Percentiles rank a stretch among this genome's conserved stretches.
phyloP scores from a whole-genome alignment of 1,284 basidiomycete species.

The Paramarasmius palmivorus region DNA sequence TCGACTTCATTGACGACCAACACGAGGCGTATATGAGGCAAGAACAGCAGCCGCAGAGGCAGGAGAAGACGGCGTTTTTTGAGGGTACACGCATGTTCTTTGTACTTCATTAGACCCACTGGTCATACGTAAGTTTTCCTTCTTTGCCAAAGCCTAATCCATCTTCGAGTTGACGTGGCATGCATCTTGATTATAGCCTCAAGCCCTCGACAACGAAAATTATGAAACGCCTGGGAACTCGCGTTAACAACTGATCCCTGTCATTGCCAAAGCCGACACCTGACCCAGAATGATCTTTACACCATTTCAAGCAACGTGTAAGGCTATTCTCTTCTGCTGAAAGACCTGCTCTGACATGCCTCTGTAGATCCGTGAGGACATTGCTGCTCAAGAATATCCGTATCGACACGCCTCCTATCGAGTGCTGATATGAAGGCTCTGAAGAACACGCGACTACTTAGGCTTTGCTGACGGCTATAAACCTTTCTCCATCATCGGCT shows the following conservation, averaged over 20 bases:
- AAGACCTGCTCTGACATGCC: constrained; percentile 7
- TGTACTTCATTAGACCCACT: constrained; percentile 97
- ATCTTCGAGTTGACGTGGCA: constrained; percentile 8
- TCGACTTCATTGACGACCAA: constrained; percentile 99
- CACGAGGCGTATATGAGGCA: constrained; percentile 99
- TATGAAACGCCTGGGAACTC: constrained; percentile 96
- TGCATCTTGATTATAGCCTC: constrained; percentile 53
- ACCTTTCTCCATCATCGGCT: constrained; percentile 98
- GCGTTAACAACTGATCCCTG: constrained; percentile 98
- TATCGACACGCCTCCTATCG: constrained; percentile 92
- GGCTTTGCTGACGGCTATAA: constrained; percentile 87
- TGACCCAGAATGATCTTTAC: constrained; percentile 91
- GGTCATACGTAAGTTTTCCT: constrained; percentile 84
- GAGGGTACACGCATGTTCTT: constrained; percentile 93
- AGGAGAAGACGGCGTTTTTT: constrained; percentile 94
- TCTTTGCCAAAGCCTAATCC: constrained; percentile 6
- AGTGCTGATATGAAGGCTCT: constrained; percentile 86
- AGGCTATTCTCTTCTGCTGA: constrained; percentile 28
- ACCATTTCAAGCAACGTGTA: constrained; percentile 93
- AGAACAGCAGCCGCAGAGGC: constrained; percentile 95
- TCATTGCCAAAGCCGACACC: constrained; percentile 96
- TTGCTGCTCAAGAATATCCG: constrained; percentile 91
- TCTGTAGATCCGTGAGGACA: constrained; percentile 83
- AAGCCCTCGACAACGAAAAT: constrained; percentile 99
- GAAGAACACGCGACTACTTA: constrained; percentile 91